Evolutionary conservation across 805 yeast species (phyloP), one percentile per base, ranked within the genome.

Genomic region (Ascoidea rubescens): DNA sequence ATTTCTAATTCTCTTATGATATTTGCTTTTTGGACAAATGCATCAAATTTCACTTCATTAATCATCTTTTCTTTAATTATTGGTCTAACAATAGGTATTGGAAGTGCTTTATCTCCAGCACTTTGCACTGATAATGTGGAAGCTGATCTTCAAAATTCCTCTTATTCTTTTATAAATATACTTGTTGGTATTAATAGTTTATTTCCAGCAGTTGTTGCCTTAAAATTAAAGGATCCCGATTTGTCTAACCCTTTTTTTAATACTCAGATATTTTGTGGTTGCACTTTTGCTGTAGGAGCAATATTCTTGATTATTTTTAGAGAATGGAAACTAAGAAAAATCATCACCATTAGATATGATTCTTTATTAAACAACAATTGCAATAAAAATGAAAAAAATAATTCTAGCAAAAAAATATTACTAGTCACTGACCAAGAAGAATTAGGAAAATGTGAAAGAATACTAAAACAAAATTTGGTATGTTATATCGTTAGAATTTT

Each of bases 261-360:
- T 56, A 71, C 84, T 1, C 87, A 82, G 58, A 69, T 80, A 1
- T 80, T 79, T 60, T 73, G 79, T 4, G 87, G 85, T 2, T 59
- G 71, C 16, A 62, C 75, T 48, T 75, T 73, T 56, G 59, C 73
- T n/a, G 64, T 63, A 8, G 74, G 74, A 0, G 59, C 73, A 8
- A 5, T 77, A 2, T 53, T 78, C 32, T 63, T 75, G 52, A 53
- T 77, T 1, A 65, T 77, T 0, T 65, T 78, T 28, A 68, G 89
- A 56, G 82, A 79, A 56, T 70, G 71, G 68, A 67, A 75, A 52
- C 75, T 82, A 1, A 58, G 70, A 48, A 62, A 74, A 49, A 68
- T 68, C 60, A 55, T 79, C 10, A 52, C 52, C 8, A 10, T 37
- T 6, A 47, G 44, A 21, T 21, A 21, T 3, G 28, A 21, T 21